Conservation (phyloP, 768 basidiomycete genomes). For the Xerocomellus amylosporus region DNA sequence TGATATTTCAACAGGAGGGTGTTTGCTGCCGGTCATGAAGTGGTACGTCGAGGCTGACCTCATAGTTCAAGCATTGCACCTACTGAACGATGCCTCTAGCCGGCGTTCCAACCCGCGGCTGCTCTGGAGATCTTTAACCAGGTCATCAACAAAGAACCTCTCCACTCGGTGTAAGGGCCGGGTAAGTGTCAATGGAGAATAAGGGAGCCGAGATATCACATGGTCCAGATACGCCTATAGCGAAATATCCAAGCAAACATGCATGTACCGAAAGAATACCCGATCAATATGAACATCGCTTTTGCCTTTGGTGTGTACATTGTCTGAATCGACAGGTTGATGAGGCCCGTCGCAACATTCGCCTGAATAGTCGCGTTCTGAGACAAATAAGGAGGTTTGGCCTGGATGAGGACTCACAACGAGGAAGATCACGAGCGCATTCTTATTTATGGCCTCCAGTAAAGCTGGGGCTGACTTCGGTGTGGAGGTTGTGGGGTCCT, state of each 20-base stretch:
- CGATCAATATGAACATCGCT: slow-evolving; percentile 60
- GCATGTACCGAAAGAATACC: slow-evolving; percentile 59
- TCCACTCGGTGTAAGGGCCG: slow-evolving; percentile 45
- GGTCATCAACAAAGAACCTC: slow-evolving; percentile 46
- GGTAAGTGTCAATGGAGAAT: too few species aligned
- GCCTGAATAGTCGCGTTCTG: slow-evolving; percentile 48
- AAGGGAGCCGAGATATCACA: slow-evolving; percentile 7
- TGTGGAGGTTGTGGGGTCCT: slow-evolving; percentile 21
- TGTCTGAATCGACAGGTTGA: slow-evolving; percentile 77
- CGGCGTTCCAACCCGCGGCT: slow-evolving; percentile 28
- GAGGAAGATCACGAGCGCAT: slow-evolving; percentile 78
- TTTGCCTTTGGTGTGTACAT: slow-evolving; percentile 64
- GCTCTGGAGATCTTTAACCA: slow-evolving; percentile 41
- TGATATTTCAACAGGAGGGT: slow-evolving; percentile 42
- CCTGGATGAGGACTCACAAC: slow-evolving; percentile 49
- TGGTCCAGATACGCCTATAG: slow-evolving; percentile 33
- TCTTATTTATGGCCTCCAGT: slow-evolving; percentile 79
- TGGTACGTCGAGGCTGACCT: slow-evolving; percentile 41
- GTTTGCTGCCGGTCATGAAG: slow-evolving; percentile 58
- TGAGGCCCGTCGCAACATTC: slow-evolving; percentile 79
- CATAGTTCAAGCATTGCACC: background rate
- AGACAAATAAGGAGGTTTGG: background rate
- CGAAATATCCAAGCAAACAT: slow-evolving; percentile 58
- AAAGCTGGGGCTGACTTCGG: slow-evolving; percentile 44
- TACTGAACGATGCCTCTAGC: slow-evolving; percentile 32